phyloP scores from a whole-genome alignment of 129 eudicot genomes.

The Centrapalus pauciflorus region DNA sequence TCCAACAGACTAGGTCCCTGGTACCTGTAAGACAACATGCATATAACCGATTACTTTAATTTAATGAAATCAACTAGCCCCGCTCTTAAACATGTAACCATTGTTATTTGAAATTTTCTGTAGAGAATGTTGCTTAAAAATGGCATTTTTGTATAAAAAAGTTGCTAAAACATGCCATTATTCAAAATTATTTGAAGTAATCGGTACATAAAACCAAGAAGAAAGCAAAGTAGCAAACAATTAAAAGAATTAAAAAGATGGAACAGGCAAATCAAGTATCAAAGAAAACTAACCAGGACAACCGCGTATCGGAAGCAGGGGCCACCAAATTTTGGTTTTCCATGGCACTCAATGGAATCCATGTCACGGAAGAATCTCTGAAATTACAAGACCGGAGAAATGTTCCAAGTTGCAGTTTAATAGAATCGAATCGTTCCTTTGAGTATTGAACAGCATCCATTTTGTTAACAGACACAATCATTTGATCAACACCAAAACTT shows the following conservation, averaged over 20 bases:
- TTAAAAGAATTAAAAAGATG: neutral
- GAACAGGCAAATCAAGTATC: neutral
- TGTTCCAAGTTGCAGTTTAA: slow-evolving; percentile 67
- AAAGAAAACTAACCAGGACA: slow-evolving; percentile 64
- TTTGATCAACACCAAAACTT: slow-evolving; percentile 95
- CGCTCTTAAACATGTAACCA: neutral
- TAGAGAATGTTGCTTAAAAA: neutral
- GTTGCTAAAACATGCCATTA: neutral
- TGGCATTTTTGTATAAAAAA: neutral
- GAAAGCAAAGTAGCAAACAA: neutral
- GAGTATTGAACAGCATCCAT: slow-evolving; percentile 87
- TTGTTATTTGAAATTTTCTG: slow-evolving; percentile 1
- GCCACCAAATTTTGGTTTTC: slow-evolving; percentile 87
- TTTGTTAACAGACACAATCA: slow-evolving; percentile 75
- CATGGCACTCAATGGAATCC: slow-evolving; percentile 95
- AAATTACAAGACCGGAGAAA: slow-evolving; percentile 84
- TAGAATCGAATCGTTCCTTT: slow-evolving; percentile 67
- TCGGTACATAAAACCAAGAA: neutral
- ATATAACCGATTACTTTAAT: neutral
- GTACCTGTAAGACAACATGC: slow-evolving; percentile 53
- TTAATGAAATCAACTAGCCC: neutral
- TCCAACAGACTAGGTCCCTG: slow-evolving; percentile 70
- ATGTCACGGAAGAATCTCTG: slow-evolving; percentile 61
- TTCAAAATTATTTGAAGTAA: neutral
- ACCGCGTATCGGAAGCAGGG: slow-evolving; percentile 60